phyloP scores from a whole-genome alignment of 2,329 filamentous ascomycete species.

The Phialophora verrucosa region DNA sequence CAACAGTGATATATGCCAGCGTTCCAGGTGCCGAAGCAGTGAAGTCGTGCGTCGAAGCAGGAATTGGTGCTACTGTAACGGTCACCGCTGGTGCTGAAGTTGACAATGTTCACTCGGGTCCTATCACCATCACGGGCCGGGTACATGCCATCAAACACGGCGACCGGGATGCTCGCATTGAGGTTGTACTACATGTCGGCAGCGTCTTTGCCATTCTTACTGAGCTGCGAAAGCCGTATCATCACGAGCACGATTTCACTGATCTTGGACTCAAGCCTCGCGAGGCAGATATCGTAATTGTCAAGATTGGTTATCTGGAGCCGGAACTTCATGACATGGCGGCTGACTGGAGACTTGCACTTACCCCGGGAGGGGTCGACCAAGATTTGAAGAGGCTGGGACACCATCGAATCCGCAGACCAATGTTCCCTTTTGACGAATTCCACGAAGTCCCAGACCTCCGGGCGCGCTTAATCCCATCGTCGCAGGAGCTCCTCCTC shows the following conservation, averaged over 20 bases:
- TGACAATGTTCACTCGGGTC: slow-evolving; percentile 10
- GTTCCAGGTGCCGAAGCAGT: slow-evolving; percentile 10
- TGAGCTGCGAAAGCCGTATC: slow-evolving; percentile 12
- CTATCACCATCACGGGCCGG: slow-evolving; percentile 15
- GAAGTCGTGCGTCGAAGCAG: slow-evolving; percentile 6
- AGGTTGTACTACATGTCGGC: slow-evolving; percentile 15
- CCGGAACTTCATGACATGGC: slow-evolving; percentile 20
- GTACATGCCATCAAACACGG: slow-evolving; percentile 14
- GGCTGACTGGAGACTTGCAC: slow-evolving; percentile 13
- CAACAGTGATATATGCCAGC: slow-evolving; percentile 14
- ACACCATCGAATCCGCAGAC: slow-evolving; percentile 13
- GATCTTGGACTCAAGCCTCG: slow-evolving; percentile 16
- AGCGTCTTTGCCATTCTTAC: slow-evolving; percentile 17
- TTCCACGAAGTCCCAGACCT: slow-evolving; percentile 4
- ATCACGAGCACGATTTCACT: slow-evolving; percentile 18
- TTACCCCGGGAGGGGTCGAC: slow-evolving; percentile 16
- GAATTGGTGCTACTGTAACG: slow-evolving; percentile 13
- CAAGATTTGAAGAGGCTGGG: slow-evolving; percentile 17
- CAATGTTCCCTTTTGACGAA: slow-evolving; percentile 17
- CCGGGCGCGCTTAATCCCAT: slow-evolving; percentile 5
- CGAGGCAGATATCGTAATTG: slow-evolving; percentile 11
- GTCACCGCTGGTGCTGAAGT: slow-evolving; percentile 14
- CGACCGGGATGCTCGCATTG: slow-evolving; percentile 10
- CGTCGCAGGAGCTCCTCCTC: background rate
- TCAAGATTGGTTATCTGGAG: slow-evolving; percentile 19